Percentiles rank a stretch among this genome's conserved stretches.
phyloP scores from a whole-genome alignment of 306 rosid genomes.

The Crotalaria pallida region DNA sequence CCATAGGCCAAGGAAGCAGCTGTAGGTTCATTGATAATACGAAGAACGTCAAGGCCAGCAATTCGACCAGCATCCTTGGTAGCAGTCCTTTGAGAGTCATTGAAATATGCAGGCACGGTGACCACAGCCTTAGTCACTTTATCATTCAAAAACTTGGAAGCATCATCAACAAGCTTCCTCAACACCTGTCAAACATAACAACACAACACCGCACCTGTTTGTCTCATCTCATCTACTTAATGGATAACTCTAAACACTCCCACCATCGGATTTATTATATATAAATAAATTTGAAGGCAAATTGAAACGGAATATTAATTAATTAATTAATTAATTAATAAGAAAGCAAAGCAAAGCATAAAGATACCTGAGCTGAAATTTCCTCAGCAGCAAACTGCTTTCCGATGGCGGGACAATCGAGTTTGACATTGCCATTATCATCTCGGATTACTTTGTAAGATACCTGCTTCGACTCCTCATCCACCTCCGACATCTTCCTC shows the following conservation, averaged over 20 bases:
- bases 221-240: too few relatives aligned
- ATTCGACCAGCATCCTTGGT: slow-evolving; percentile 98
- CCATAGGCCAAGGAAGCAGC: slow-evolving; percentile 98
- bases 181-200: slow-evolving; percentile 37
- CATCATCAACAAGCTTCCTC: slow-evolving; percentile 97
- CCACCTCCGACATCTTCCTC: slow-evolving; percentile 87
- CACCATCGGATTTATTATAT: too few relatives aligned
- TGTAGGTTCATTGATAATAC: slow-evolving; percentile 93
- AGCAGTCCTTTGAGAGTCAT: slow-evolving; percentile 98
- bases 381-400: slow-evolving; percentile 84
- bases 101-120: slow-evolving; percentile 96
- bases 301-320: too few relatives aligned
- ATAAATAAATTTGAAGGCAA: too few relatives aligned
- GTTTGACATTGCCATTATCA: slow-evolving; percentile 80
- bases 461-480: slow-evolving; percentile 86
- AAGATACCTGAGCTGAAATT: slow-evolving; percentile 74
- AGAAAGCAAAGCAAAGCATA: too few relatives aligned
- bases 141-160: slow-evolving; percentile 91
- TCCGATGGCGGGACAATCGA: slow-evolving; percentile 79
- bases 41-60: slow-evolving; percentile 94
- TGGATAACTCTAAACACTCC: too few relatives aligned
- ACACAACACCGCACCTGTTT: too few relatives aligned
- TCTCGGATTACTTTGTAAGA: slow-evolving; percentile 74
- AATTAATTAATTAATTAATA: too few relatives aligned
- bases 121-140: slow-evolving; percentile 97